Base-by-base conservation (phyloP, 2,329 filamentous ascomycete genomes). In the Pseudonectria foliicola region DNA sequence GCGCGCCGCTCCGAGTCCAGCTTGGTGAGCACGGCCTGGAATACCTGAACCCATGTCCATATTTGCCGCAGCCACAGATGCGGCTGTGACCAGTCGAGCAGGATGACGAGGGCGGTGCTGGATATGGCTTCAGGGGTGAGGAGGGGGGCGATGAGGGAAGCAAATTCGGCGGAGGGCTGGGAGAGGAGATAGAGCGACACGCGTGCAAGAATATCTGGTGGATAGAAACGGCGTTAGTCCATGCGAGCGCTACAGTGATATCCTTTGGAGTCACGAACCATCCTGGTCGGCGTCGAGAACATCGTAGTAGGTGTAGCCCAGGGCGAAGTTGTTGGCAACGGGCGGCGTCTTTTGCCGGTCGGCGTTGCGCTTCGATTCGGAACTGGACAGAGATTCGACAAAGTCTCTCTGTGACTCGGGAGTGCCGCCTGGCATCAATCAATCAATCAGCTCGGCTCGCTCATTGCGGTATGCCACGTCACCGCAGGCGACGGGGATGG, bases 291-390 rank as follows among this genome's bases (percentile, higher is more conserved):
- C 83, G 61, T 95, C 89, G 25, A 95, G 71, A 25, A 95, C 87
- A 62, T 95, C 87, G 59, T 93, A 87, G 63, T 95, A 95, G 35
- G 89, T 95, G 59, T 95, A 95, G 33, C 89, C 89, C 40, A 95
- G 66, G 10, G 89, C 89, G 61, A 94, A 95, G 56, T 83, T 84
- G 56, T 95, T 95, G 36, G 89, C 89, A 54, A 95, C 76, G 14
- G 87, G 86, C 2, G 86, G 82, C 42, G 75, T 73, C 58, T 76
- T 80, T 56, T 71, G 71, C 52, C 67, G 71, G 60, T 73, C 77
- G 48, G 67, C 63, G 44, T 62, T 68, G 47, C 70, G 67, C 52
- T 68, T 66, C 36, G 66, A 62, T 35, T 79, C 75, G 42, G 67
- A 67, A 47, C 63, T 68, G 29, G 73, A 73, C 18, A 79, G 59